These are phyloP conservation scores for Letharia columbiana DNA, from an alignment of 495 filamentous ascomycete species.

Conservation along the genomic window DNA sequence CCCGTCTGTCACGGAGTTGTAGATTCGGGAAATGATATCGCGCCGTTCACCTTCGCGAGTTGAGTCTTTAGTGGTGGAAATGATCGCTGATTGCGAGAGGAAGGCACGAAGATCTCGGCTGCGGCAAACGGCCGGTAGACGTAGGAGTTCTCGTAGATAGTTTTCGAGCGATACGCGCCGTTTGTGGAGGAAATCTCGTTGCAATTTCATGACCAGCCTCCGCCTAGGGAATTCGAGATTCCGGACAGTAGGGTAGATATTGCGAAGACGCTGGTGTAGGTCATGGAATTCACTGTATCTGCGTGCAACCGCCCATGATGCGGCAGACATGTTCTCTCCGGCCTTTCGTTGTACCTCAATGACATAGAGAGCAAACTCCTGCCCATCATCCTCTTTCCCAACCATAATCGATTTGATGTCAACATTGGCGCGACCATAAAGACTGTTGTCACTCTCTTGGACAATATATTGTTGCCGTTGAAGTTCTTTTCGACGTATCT, in stretches of 20 bases:
- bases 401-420: constrained; percentile 88
- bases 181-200: constrained; percentile 90
- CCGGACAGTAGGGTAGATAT: constrained; percentile 75
- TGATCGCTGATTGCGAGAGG: constrained; percentile 79
- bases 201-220: constrained; percentile 90
- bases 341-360: constrained; percentile 85
- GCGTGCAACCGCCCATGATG: constrained; percentile 69
- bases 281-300: constrained; percentile 97
- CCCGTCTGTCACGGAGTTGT: constrained; percentile 91
- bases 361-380: constrained; percentile 88
- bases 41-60: constrained; percentile 55
- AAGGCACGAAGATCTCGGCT: constrained; percentile 89
- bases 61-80: constrained; percentile 26
- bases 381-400: constrained; percentile 82
- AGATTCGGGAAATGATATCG: constrained; percentile 88
- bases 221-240: constrained; percentile 86
- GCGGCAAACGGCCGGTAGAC: constrained; percentile 85
- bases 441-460: constrained; percentile 95
- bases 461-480: constrained; percentile 95
- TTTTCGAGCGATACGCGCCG: constrained; percentile 71
- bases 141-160: constrained; percentile 76
- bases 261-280: constrained; percentile 78
- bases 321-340: constrained; percentile 80
- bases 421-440: constrained; percentile 84
- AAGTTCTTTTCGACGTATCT: constrained; percentile 88